Percentiles rank a stretch among this genome's conserved stretches.
phyloP scores from a whole-genome alignment of 805 yeast genomes.

The Candida sithepensis region DNA sequence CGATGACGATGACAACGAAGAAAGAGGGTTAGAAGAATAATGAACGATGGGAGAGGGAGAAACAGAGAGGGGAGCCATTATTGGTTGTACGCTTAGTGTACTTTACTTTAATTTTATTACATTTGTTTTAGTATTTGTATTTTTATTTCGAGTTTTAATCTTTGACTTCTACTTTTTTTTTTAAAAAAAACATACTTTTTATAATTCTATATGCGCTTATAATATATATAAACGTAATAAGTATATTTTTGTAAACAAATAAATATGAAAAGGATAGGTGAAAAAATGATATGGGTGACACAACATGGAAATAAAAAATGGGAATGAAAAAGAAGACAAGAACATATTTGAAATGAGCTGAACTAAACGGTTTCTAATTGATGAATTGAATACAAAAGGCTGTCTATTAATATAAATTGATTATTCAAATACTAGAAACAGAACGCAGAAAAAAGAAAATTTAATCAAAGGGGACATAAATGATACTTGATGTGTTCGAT shows the following conservation, averaged over 20 bases:
- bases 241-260: neutral
- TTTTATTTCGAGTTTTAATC: neutral
- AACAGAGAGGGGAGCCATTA: too few species aligned
- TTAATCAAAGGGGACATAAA: too few species aligned
- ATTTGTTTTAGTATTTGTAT: too few species aligned
- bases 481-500: too few species aligned
- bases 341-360: neutral
- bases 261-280: neutral
- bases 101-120: too few species aligned
- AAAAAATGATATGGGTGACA: neutral
- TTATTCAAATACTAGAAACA: too few species aligned
- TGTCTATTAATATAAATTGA: neutral
- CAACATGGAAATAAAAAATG: neutral
- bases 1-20: constrained; percentile 3
- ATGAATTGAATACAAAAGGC: neutral
- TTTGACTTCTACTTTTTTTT: neutral
- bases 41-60: too few species aligned
- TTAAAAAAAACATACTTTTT: neutral
- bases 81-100: too few species aligned
- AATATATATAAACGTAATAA: neutral
- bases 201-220: neutral
- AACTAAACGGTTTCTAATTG: too few species aligned
- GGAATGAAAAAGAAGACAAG: neutral
- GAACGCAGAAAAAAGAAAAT: too few species aligned
- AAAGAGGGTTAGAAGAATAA: constrained; percentile 3